Evolutionary conservation across 140 eudicot species (phyloP).

Genomic region (Flaveria floridana): DNA sequence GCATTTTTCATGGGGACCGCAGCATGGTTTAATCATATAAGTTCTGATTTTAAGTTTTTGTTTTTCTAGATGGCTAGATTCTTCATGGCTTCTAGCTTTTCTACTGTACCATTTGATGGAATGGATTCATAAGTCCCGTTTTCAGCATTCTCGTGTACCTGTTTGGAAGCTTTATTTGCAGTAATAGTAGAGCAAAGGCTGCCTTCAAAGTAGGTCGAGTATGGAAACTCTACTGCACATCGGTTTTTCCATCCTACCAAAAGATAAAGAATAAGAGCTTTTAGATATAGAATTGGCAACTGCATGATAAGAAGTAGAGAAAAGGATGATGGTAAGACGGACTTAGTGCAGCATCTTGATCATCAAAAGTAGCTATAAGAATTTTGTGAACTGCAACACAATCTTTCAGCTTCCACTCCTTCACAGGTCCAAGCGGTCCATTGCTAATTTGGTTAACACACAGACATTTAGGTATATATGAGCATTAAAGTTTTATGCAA

Average conservation of each 20-base stretch:
- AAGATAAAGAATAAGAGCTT: neutral
- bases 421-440: conserved; percentile 52
- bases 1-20: conserved; percentile 24
- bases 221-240: conserved; percentile 82
- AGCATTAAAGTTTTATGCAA: neutral
- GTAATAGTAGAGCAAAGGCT: conserved; percentile 48
- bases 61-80: conserved; percentile 49
- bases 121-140: conserved; percentile 40
- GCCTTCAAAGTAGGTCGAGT: conserved; percentile 85
- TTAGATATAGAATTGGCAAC: neutral
- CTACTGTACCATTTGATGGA: conserved; percentile 54
- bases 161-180: conserved; percentile 37
- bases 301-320: neutral
- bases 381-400: conserved; percentile 80
- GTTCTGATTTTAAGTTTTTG: conserved; percentile 15
- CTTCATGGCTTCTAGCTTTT: conserved; percentile 56
- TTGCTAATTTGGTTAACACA: conserved; percentile 42
- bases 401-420: conserved; percentile 70
- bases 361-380: conserved; percentile 41
- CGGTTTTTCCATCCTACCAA: conserved; percentile 79
- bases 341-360: conserved; percentile 78
- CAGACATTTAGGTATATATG: neutral
- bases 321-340: conserved; percentile 24
- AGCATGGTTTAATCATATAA: conserved; percentile 24
- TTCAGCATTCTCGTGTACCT: conserved; percentile 30